Conservation (phyloP, 1,284 basidiomycete species). For the Ganoderma resinaceum region DNA sequence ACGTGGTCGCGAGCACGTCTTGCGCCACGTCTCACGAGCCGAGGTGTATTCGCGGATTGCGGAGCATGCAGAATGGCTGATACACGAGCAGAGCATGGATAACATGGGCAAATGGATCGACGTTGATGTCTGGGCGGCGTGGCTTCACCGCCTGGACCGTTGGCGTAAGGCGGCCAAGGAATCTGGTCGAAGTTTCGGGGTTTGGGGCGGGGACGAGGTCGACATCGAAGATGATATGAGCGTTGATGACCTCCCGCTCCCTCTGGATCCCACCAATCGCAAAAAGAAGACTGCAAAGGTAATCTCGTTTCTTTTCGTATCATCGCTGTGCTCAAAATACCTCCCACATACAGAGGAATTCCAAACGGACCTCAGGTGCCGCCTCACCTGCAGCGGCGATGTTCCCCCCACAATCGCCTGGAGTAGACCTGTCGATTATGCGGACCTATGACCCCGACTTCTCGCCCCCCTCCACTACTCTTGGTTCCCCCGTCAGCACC, state of each 20-base stretch:
- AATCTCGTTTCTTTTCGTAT: neutral
- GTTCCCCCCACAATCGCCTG: neutral
- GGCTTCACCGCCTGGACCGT: constrained; percentile 44
- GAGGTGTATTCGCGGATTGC: constrained; percentile 55
- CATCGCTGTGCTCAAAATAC: neutral
- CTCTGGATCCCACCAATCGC: constrained; percentile 1
- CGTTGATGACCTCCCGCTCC: constrained; percentile 16
- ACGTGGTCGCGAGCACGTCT: constrained; percentile 26
- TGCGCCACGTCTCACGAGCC: constrained; percentile 51
- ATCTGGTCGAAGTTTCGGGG: constrained; percentile 40
- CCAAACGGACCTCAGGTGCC: neutral
- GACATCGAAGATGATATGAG: constrained; percentile 17
- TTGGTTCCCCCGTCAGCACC: constrained; percentile 29
- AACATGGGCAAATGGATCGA: constrained; percentile 46
- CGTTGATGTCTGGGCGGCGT: constrained; percentile 50
- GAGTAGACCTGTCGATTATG: neutral
- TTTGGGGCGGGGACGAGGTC: constrained; percentile 32
- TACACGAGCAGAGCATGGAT: constrained; percentile 44
- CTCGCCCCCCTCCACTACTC: constrained; percentile 44
- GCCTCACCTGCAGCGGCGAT: neutral
- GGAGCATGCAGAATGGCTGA: constrained; percentile 58
- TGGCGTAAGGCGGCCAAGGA: constrained; percentile 40
- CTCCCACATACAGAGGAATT: neutral
- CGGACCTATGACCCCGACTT: constrained; percentile 56
- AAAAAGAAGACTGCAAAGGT: constrained; percentile 14